Percentiles rank a stretch among this genome's conserved stretches.
These are phyloP conservation scores for Microsporum canis DNA, from an alignment of 2,329 filamentous ascomycete genomes.

Conservation along the genomic window DNA sequence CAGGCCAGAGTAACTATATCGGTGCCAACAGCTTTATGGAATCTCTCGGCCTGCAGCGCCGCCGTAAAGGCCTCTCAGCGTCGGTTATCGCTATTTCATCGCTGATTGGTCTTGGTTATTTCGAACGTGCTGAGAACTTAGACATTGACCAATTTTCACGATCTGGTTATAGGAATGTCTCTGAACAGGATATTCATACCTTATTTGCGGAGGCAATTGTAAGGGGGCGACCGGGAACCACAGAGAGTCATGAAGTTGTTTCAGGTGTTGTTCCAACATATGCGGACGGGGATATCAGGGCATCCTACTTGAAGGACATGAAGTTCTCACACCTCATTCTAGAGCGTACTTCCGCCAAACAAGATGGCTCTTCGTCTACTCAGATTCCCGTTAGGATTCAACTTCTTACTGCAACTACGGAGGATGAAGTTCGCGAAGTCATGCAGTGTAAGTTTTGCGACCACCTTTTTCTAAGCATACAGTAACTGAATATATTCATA, in stretches of 20 bases:
- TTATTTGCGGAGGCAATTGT: conserved; percentile 43
- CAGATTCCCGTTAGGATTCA: neutral
- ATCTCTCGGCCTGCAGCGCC: conserved; percentile 18
- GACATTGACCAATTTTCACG: neutral
- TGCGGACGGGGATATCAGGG: neutral
- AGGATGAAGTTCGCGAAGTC: neutral
- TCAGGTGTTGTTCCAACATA: neutral
- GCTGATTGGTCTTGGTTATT: conserved; percentile 7
- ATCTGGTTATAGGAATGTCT: conserved; percentile 15
- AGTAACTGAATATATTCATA: neutral
- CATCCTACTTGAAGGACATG: neutral
- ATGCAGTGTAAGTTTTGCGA: neutral
- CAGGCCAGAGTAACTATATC: conserved; percentile 29
- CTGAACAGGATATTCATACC: conserved; percentile 42
- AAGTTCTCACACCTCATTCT: conserved; percentile 1
- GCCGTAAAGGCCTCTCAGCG: conserved; percentile 7
- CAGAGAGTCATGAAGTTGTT: neutral
- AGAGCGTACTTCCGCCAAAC: neutral
- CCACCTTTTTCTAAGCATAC: neutral
- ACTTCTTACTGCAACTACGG: neutral
- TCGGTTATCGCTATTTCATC: conserved; percentile 8
- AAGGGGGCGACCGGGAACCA: conserved; percentile 27
- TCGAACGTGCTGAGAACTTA: conserved; percentile 7
- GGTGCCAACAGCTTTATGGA: conserved; percentile 38
- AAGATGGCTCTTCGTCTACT: conserved; percentile 1